Evolutionary conservation across 192 early-diverging fungal genomes (phyloP), one percentile per base, ranked within the genome.

Genomic region (Powellomyces hirtus): DNA sequence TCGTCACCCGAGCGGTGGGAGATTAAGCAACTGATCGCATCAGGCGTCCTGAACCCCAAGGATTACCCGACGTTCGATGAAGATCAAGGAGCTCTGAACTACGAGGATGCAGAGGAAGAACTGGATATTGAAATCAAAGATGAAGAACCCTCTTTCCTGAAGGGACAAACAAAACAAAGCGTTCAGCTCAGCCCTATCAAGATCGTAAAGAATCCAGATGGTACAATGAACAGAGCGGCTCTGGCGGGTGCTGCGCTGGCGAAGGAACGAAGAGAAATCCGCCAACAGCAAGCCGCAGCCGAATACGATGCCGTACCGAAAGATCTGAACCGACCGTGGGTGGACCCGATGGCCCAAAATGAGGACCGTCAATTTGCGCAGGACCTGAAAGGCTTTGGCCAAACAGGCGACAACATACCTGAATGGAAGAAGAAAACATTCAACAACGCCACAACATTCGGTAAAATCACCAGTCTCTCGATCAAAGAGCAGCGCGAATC

Each of bases 181-280:
- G 72, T 97, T 24, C 88, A 94, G 60, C 80, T 99, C 16, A 90
- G 88, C 73, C 97, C 97, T 11, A 88, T 99, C 73, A 99, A 98
- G 76, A 92, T 99, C 27, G 93, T 99, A 40, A 98, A 98, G 77
- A 96, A 94, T 40, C 96, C 96, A 1, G 97, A 98, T 70, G 97
- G 97, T 22, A 91, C 93, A 14, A 70, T 99, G 79, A 98, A 99
- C 73, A 86, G 96, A 4, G 94, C 96, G 0, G 97, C 97, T 7
- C 74, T 99, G 45, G 89, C 91, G 1, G 94, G 97, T 14, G 94
- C 94, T 0, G 86, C 93, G 0, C 66, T 97, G 22, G 92, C 96
- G 16, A 97, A 96, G 67, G 97, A 99, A 74, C 86, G 97, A 53
- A 83, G 92, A 72, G 95, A 98, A 75, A 72, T 87, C 36, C 71